Conservation (phyloP, 345 rosid genomes). For the Eutrema heterophyllum region DNA sequence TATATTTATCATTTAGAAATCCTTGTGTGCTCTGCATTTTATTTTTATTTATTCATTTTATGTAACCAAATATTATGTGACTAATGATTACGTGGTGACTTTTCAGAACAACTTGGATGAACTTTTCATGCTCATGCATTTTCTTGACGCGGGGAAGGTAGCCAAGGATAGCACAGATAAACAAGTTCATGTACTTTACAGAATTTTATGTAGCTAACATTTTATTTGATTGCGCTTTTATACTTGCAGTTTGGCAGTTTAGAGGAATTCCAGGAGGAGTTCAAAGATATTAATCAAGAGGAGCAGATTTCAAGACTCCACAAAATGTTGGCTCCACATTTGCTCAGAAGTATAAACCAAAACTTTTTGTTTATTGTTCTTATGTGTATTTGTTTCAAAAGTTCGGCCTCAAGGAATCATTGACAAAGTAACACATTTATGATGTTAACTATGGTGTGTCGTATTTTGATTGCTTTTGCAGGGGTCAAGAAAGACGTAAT, state of each 20-base stretch:
- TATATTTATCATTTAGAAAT: background rate
- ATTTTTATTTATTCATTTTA: background rate
- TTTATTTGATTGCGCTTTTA: conserved; percentile 23
- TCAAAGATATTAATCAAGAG: conserved; percentile 96
- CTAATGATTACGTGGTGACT: conserved; percentile 30
- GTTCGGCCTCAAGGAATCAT: background rate
- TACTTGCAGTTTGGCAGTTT: conserved; percentile 80
- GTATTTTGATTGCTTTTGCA: conserved; percentile 37
- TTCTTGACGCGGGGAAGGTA: conserved; percentile 99
- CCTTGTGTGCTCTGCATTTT: background rate
- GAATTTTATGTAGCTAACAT: conserved; percentile 11
- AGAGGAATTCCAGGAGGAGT: conserved; percentile 99
- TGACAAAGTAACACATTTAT: background rate
- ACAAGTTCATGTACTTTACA: background rate
- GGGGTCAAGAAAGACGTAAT: conserved; percentile 99
- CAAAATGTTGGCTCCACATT: conserved; percentile 98
- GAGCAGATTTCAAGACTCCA: conserved; percentile 97
- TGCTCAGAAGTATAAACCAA: conserved; percentile 73
- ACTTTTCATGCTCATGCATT: conserved; percentile 99
- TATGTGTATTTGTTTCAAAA: conserved; percentile 16
- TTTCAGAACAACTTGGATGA: conserved; percentile 99
- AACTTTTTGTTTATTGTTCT: conserved; percentile 8
- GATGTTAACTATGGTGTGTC: conserved; percentile 8
- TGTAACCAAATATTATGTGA: background rate
- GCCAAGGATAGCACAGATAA: conserved; percentile 17